These are phyloP conservation scores for Mycena amicta DNA, from an alignment of 768 basidiomycete genomes.

Conservation along the genomic window DNA sequence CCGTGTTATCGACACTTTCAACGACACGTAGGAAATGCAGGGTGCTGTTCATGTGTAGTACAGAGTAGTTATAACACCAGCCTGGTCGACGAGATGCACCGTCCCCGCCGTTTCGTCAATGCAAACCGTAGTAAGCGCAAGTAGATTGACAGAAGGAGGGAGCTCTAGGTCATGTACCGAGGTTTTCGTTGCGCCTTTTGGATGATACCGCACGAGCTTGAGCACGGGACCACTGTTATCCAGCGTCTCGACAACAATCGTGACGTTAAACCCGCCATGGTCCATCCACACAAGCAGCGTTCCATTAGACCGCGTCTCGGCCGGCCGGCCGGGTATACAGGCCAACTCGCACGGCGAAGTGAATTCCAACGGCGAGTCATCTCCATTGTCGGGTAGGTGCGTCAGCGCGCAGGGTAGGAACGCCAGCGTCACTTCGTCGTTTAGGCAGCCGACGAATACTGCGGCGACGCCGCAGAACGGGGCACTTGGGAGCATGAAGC, in stretches of 20 bases:
- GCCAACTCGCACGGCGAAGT: background rate
- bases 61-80: slow-evolving; percentile 6
- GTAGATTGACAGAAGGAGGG: slow-evolving; percentile 2
- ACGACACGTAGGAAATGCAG: no score
- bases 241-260: background rate
- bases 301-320: background rate
- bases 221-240: background rate
- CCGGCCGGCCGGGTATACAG: background rate
- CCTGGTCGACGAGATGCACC: slow-evolving; percentile 4
- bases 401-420: slow-evolving; percentile 10
- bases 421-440: background rate
- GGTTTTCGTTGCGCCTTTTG: background rate
- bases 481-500: slow-evolving; percentile 4
- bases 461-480: background rate
- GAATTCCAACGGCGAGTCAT: slow-evolving; percentile 13
- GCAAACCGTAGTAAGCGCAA: background rate
- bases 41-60: slow-evolving; percentile 1
- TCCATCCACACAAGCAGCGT: slow-evolving; percentile 14
- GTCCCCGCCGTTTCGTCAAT: slow-evolving; percentile 15
- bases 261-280: slow-evolving; percentile 17
- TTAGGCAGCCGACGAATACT: background rate
- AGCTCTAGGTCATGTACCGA: slow-evolving; percentile 10
- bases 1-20: no score
- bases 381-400: slow-evolving; percentile 2
- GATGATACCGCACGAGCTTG: slow-evolving; percentile 16